Evolutionary conservation across 1,284 basidiomycete species (phyloP), one percentile per base, ranked within the genome.

Genomic region (Ceratobasidium sp.): DNA sequence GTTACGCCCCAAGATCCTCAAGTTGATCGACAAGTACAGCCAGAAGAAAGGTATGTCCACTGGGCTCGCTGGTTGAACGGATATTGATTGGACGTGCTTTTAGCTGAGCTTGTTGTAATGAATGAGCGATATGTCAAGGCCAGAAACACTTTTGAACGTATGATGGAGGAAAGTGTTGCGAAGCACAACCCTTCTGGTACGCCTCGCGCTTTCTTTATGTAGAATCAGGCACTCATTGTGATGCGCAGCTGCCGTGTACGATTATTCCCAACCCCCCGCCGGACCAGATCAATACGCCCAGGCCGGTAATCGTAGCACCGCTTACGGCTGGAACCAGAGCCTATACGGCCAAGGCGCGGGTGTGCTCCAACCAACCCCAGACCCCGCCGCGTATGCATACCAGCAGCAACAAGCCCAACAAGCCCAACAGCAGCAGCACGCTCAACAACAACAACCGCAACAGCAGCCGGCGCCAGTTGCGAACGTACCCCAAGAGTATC

Each of bases 1-100:
- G 1, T 86, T 99, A 68, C 90, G 97, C 78, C 96, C 96, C 2
- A 97, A 96, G 89, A 98, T 99, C 80, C 96, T 97, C 80, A 96
- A 96, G 82, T 87, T 99, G 76, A 98, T 99, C 82, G 96, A 98
- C 84, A 97, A 97, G 87, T 99, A 99, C 85, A 96, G 95, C 83
- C 96, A 97, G 86, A 97, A 97, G 86, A 89, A 95, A 88, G 91
- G 94, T 92, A 81, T 77, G 83, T 81, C 9, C 28, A 15, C 40
- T 33, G 44, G 55, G 79, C 51, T 75, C 73, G 70, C 5, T 15
- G 26, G 71, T 42, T 26, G 26, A 4, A 42, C 26, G 26, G 23
- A 1, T 23, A 26, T 46, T 78, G n/a, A 63, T 12, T n/a, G 26
- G n/a, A 42, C 33, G 28, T n/a, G 2, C 69, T 3, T 72, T 40